These are phyloP conservation scores for Cyclaneusma minus DNA, from an alignment of 2,329 filamentous ascomycete genomes.

Conservation along the genomic window DNA sequence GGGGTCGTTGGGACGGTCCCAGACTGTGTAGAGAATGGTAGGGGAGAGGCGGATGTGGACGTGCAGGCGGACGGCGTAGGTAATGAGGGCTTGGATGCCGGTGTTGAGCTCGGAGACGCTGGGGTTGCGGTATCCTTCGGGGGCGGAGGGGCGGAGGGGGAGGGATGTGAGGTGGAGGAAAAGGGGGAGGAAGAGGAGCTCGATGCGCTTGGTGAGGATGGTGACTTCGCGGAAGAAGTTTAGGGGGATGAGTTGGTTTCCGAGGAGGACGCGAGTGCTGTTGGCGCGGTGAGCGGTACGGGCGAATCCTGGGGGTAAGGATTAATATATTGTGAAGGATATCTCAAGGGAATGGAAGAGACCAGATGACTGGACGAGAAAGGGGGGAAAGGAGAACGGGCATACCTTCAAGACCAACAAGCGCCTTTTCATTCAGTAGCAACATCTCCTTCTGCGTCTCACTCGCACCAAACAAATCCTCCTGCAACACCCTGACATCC, in stretches of 20 bases:
- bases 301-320: slow-evolving; percentile 8
- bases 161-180: slow-evolving; percentile 10
- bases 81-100: slow-evolving; percentile 13
- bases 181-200: slow-evolving; percentile 17
- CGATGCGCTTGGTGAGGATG: slow-evolving; percentile 33
- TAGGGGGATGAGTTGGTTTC: slow-evolving; percentile 6
- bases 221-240: slow-evolving; percentile 27
- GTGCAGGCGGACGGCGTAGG: slow-evolving; percentile 12
- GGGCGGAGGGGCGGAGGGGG: slow-evolving; percentile 7
- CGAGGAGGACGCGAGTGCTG: slow-evolving; percentile 9
- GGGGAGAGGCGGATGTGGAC: slow-evolving; percentile 11
- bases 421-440: slow-evolving; percentile 9
- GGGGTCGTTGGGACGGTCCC: slow-evolving; percentile 6
- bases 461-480: slow-evolving; percentile 11
- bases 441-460: slow-evolving; percentile 9
- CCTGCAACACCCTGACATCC: slow-evolving; percentile 11
- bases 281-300: slow-evolving; percentile 9
- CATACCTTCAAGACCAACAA: slow-evolving; percentile 11
- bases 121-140: slow-evolving; percentile 2
- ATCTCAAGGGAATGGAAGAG: too few species aligned
- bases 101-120: slow-evolving; percentile 8
- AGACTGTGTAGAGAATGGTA: slow-evolving; percentile 11
- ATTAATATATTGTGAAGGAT: background rate
- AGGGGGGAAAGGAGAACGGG: too few species aligned
- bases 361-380: too few species aligned